phyloP scores from a whole-genome alignment of 306 rosid species.

The Calophaca sinica region DNA sequence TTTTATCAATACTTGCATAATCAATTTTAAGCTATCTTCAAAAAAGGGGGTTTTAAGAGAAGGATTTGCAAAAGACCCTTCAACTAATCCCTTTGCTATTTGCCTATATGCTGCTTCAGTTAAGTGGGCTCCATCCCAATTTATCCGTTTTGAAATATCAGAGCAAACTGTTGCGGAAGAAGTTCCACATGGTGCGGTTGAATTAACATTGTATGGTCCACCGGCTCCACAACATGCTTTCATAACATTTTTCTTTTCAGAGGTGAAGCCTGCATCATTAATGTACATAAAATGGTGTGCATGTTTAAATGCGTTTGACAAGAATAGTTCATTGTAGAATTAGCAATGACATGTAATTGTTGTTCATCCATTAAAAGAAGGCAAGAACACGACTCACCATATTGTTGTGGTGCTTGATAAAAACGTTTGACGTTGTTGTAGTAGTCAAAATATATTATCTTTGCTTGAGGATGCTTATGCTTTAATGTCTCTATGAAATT shows the following conservation, averaged over 20 bases:
- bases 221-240: conserved; percentile 56
- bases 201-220: conserved; percentile 52
- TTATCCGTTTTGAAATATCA: conserved; percentile 48
- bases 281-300: neutral
- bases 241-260: neutral
- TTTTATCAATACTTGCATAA: too few relatives aligned
- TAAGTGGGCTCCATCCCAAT: conserved; percentile 62
- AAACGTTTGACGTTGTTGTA: conserved; percentile 47
- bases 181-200: neutral
- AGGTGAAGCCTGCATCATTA: conserved; percentile 43
- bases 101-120: conserved; percentile 58
- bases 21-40: neutral
- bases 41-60: conserved; percentile 7
- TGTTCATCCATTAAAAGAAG: neutral
- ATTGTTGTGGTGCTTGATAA: conserved; percentile 42
- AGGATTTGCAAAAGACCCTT: conserved; percentile 44
- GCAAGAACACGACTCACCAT: conserved; percentile 37
- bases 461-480: conserved; percentile 46
- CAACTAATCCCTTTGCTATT: conserved; percentile 47
- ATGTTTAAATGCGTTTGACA: neutral
- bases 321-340: neutral
- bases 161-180: conserved; percentile 35
- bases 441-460: conserved; percentile 60
- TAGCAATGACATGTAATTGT: neutral
- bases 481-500: neutral